Base-by-base conservation (phyloP, 2,329 filamentous ascomycete species). In the Hypoxylon sp. region DNA sequence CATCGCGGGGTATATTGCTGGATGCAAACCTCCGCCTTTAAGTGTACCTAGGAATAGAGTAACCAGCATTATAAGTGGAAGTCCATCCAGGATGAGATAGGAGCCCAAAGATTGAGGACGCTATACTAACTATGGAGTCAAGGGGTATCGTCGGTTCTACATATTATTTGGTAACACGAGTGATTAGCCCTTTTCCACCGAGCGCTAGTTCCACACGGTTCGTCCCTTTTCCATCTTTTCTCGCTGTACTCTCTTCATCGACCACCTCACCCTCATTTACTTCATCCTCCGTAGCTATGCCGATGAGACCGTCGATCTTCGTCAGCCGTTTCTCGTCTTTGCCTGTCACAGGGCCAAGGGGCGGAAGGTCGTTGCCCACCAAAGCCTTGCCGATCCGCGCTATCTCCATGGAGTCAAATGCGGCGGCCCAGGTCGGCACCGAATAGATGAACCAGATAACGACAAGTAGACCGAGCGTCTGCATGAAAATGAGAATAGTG, bases 391-490 rank as follows among this genome's bases (percentile, higher is more conserved):
- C 60, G 19, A 67, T 70, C 14, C 60, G 59, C 2, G 64, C 60
- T 14, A 65, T 35, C 39, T 63, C 55, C 48, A 56, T 33, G 5
- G 63, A 55, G 22, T 67, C 64, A 11, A 70, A 51, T 17, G 64
- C 51, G 2, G 64, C 26, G 2, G 64, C 53, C 64, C 67, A 67
- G 13, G 67, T 61, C 13, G 67, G 67, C 59, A 70, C 44, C 3
- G 58, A 59, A 51, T 70, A 70, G 44, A 67, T 70, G 5, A 55
- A 37, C 55, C 58, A 33, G 3, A 31, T 26, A 5, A 70, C 22
- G 42, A 58, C n/a, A 4, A 33, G 14, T 10, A 70, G 29, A 8
- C 64, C 60, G 6, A 57, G 8, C 9, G 39, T 35, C 51, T 70
- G 64, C 29, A 67, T n/a, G 13, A 44, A 50, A 17, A 67, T 55